Evolutionary conservation across 2,329 filamentous ascomycete genomes (phyloP).

Genomic region (Cladosporium phlei): DNA sequence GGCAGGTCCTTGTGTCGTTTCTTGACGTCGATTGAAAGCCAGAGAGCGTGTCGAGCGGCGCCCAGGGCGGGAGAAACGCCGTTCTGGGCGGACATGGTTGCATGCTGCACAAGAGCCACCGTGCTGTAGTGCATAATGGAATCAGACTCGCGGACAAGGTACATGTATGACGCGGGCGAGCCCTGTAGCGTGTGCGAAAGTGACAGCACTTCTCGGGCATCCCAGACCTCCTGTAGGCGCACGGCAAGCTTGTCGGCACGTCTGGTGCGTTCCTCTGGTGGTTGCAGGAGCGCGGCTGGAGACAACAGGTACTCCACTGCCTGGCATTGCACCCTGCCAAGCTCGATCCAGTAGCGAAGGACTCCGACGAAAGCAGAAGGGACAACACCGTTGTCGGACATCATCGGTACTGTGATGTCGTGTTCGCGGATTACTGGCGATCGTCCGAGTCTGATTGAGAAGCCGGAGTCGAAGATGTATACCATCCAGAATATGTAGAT

Average conservation of each 20-base stretch:
- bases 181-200: background rate
- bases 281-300: conserved; percentile 14
- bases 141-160: conserved; percentile 9
- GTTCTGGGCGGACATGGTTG: conserved; percentile 13
- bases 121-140: conserved; percentile 17
- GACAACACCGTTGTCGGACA: conserved; percentile 3
- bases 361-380: conserved; percentile 44
- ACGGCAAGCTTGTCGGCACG: conserved; percentile 9
- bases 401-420: conserved; percentile 51
- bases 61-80: conserved; percentile 16
- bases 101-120: conserved; percentile 15
- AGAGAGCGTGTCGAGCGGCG: conserved; percentile 13
- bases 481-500: conserved; percentile 53
- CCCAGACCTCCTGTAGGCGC: conserved; percentile 10
- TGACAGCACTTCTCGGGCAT: background rate
- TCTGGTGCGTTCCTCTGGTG: conserved; percentile 10
- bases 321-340: conserved; percentile 54
- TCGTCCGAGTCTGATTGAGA: conserved; percentile 57
- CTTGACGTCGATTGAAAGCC: conserved; percentile 12
- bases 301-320: conserved; percentile 29
- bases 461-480: conserved; percentile 55
- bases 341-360: conserved; percentile 51
- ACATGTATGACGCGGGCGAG: background rate
- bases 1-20: conserved; percentile 3
- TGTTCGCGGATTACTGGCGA: conserved; percentile 52